phyloP scores from a whole-genome alignment of 2,329 filamentous ascomycete genomes.

The Sclerotinia minor region DNA sequence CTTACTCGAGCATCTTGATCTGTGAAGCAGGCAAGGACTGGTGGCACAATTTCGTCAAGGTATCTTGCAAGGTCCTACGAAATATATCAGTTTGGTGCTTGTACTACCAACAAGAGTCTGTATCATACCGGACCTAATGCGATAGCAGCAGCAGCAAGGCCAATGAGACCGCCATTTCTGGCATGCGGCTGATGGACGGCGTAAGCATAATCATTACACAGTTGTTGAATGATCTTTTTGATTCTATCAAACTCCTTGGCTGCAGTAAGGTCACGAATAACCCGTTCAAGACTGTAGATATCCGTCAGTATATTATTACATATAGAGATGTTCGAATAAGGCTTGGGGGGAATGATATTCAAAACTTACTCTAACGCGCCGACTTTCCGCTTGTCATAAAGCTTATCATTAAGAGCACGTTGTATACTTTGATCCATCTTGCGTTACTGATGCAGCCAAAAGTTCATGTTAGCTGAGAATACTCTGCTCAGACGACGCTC shows the following conservation, averaged over 20 bases:
- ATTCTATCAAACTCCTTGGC: constrained; percentile 78
- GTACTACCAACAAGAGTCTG: background rate
- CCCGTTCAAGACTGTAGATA: constrained; percentile 72
- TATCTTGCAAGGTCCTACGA: constrained; percentile 84
- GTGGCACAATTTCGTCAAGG: constrained; percentile 89
- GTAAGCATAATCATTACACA: constrained; percentile 97
- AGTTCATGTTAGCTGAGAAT: constrained; percentile 6
- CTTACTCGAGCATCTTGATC: constrained; percentile 96
- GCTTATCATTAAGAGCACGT: constrained; percentile 92
- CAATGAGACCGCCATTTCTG: constrained; percentile 92
- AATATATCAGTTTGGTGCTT: constrained; percentile 24
- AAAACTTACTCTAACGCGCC: constrained; percentile 84
- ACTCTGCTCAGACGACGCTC: constrained; percentile 12
- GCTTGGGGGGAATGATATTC: background rate
- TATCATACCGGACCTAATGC: constrained; percentile 76
- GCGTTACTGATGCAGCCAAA: constrained; percentile 18
- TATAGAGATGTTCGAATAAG: background rate
- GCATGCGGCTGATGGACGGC: constrained; percentile 96
- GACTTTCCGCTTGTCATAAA: constrained; percentile 97
- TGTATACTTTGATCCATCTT: constrained; percentile 86
- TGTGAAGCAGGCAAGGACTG: constrained; percentile 93
- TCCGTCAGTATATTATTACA: constrained; percentile 18
- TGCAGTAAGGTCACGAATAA: constrained; percentile 80
- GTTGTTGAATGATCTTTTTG: constrained; percentile 85
- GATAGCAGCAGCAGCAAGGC: constrained; percentile 91